phyloP scores from a whole-genome alignment of 176 grass and related monocot species.

The Aechmea fasciata region DNA sequence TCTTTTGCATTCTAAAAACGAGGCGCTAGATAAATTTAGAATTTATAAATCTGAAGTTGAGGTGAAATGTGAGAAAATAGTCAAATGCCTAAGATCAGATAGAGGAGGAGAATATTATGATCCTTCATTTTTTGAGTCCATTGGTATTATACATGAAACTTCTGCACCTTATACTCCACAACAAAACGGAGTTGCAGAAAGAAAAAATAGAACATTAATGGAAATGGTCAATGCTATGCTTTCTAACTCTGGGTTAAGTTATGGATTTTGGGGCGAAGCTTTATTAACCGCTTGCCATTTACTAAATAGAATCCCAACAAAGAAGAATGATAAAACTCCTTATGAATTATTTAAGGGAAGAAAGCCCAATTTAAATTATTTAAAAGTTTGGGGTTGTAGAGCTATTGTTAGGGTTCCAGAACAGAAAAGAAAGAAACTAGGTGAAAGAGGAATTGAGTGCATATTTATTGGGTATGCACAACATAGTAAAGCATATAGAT shows the following conservation, averaged over 20 bases:
- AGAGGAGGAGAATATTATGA: background rate
- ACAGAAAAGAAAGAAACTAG: background rate
- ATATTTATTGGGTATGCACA: too few species aligned
- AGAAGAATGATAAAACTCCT: background rate
- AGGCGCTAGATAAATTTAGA: too few species aligned
- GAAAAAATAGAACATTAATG: background rate
- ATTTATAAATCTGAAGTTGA: too few species aligned
- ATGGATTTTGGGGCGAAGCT: too few species aligned
- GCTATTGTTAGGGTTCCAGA: background rate
- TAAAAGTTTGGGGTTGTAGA: background rate
- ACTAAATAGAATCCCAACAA: background rate
- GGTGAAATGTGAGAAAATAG: too few species aligned
- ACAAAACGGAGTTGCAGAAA: background rate
- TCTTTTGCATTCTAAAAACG: too few species aligned
- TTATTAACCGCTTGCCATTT: too few species aligned
- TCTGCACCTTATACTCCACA: slow-evolving; percentile 2
- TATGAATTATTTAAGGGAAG: background rate
- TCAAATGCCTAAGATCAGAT: too few species aligned
- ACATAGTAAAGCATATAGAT: too few species aligned
- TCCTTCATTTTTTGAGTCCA: background rate
- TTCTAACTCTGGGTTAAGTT: too few species aligned
- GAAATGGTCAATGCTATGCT: background rate
- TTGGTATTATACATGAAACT: background rate
- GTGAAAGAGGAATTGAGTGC: too few species aligned
- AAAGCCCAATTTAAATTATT: background rate